phyloP scores from a whole-genome alignment of 306 rosid genomes.

The Urtica urens region DNA sequence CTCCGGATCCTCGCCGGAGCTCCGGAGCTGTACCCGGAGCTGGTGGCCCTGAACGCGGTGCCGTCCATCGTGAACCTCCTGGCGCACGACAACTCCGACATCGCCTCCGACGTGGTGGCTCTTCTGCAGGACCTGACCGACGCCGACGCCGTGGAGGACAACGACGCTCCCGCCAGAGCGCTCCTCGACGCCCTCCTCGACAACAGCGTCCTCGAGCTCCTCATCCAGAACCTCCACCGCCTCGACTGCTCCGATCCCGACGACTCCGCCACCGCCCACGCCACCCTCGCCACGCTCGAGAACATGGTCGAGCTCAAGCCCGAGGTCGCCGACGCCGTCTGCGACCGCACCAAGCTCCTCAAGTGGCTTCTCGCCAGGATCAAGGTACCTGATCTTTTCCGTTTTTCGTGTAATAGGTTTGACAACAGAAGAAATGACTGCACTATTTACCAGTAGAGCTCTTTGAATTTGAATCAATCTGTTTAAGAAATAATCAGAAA shows the following conservation, averaged over 20 bases:
- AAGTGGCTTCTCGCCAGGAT: conserved; percentile 89
- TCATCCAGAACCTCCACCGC: conserved; percentile 69
- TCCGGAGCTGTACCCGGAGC: conserved; percentile 84
- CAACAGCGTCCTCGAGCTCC: conserved; percentile 62
- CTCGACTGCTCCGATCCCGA: conserved; percentile 60
- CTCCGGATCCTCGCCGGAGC: conserved; percentile 78
- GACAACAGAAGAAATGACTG: too few relatives aligned
- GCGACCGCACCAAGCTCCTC: conserved; percentile 68
- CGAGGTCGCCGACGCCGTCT: conserved; percentile 70
- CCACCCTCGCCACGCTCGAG: conserved; percentile 68
- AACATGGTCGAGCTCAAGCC: conserved; percentile 89
- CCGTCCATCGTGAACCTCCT: conserved; percentile 73
- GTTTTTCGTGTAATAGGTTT: too few relatives aligned
- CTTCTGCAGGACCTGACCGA: conserved; percentile 79
- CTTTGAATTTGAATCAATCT: too few relatives aligned
- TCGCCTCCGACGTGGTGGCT: conserved; percentile 73
- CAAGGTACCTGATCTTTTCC: too few relatives aligned
- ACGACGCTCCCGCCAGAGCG: conserved; percentile 62
- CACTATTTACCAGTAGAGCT: too few relatives aligned
- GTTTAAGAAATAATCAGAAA: too few relatives aligned
- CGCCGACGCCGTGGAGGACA: conserved; percentile 67
- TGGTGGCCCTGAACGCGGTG: conserved; percentile 53
- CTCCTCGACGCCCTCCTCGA: conserved; percentile 66
- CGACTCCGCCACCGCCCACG: conserved; percentile 55
- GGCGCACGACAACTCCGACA: conserved; percentile 73